Base-by-base conservation (phyloP, 371 early-diverging fungal species). In the Quaeritorhiza haematococci region DNA sequence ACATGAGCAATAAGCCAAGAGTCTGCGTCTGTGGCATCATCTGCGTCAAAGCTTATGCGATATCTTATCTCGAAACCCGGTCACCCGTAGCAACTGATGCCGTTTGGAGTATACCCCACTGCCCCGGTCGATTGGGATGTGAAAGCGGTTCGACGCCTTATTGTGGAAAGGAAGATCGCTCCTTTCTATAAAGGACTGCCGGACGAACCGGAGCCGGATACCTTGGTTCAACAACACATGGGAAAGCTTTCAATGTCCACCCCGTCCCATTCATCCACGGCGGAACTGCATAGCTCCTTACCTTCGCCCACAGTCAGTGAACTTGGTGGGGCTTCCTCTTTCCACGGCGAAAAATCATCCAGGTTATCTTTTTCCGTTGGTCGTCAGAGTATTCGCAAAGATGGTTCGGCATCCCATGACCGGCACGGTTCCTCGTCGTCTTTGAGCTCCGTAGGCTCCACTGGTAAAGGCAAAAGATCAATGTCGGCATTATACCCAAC, bases 101-200 rank as follows among this genome's bases (percentile, higher is more conserved):
- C 52, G 21, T 42, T 13, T 15, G 91, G 88, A 7, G 69, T 91
- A 8, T 92, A 92, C 66, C 60, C 84, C 2, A 71, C 70, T 1
- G 76, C 77, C 7, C 74, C 78, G 19, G 86, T 84, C 66, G 93
- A 94, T 64, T 94, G 82, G 61, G 91, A 94, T 70, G 64, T 67
- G 23, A 73, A 83, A 34, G 74, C 80, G 26, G 84, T 94, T n/a
- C 79, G 81, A 35, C 75, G 79, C n/a, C 68, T 92, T 49, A 93
- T 94, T 51, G 56, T 81, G 1, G 81, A 80, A 4, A 79, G 92
- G 19, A 82, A 80, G 51, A 65, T 94, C 48, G 85, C 91, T 7
- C 94, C 95, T 5, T 94, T 94, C 61, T 94, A 94, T 67, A 82
- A 82, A 64, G 94, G 94, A 55, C 72, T 80, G 21, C 67, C 72